Percentiles rank a stretch among this genome's conserved stretches.
These are phyloP conservation scores for Phytophthora vignae DNA, from an alignment of 352 stramenopile genomes.

Conservation along the genomic window DNA sequence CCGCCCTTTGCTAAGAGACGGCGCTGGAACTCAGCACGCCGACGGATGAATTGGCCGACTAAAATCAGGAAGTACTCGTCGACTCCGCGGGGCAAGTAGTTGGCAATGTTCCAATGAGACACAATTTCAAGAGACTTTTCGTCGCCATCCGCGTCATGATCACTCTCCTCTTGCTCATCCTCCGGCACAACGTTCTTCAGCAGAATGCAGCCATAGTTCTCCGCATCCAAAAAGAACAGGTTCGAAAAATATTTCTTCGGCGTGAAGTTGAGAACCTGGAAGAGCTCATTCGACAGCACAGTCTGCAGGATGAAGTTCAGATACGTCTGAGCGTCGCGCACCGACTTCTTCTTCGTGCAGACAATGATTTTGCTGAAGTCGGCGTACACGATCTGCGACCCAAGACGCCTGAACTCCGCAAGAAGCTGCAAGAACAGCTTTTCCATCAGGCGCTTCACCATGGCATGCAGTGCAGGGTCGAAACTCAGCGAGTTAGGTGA, in stretches of 20 bases:
- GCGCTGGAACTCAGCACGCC: conserved; percentile 67
- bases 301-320: conserved; percentile 96
- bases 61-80: conserved; percentile 91
- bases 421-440: conserved; percentile 94
- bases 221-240: conserved; percentile 95
- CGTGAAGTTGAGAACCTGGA: conserved; percentile 82
- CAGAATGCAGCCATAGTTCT: conserved; percentile 96
- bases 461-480: conserved; percentile 94
- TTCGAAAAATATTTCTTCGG: conserved; percentile 91
- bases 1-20: conserved; percentile 19
- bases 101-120: conserved; percentile 91
- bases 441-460: conserved; percentile 97
- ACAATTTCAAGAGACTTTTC: conserved; percentile 69
- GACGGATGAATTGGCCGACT: conserved; percentile 90
- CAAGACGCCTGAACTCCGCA: conserved; percentile 94
- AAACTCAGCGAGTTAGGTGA: conserved; percentile 93
- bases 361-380: conserved; percentile 82
- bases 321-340: conserved; percentile 93
- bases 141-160: conserved; percentile 36
- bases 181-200: conserved; percentile 51
- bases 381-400: conserved; percentile 94
- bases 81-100: conserved; percentile 85
- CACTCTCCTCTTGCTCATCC: conserved; percentile 35
- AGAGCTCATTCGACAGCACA: conserved; percentile 85
- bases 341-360: conserved; percentile 69